Conservation (phyloP, 345 rosid genomes). For the Syzygium jambos region DNA sequence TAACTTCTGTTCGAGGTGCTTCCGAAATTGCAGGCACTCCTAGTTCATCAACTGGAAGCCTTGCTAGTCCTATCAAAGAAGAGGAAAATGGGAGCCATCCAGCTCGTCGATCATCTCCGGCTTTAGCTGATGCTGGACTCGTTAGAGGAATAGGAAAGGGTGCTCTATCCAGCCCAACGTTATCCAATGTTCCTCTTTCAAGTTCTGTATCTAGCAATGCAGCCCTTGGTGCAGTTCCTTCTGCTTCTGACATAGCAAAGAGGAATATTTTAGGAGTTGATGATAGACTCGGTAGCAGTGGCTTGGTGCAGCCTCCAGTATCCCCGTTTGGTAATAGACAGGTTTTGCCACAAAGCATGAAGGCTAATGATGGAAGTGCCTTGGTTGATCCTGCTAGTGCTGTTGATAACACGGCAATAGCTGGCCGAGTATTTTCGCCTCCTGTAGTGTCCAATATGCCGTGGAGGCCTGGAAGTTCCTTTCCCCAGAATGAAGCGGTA, state of each 20-base stretch:
- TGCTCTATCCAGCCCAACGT: constrained; percentile 51
- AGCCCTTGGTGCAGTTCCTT: constrained; percentile 48
- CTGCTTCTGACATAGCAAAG: constrained; percentile 72
- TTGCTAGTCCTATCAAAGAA: constrained; percentile 52
- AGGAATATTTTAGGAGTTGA: constrained; percentile 78
- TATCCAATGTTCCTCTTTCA: constrained; percentile 44
- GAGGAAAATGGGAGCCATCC: constrained; percentile 61
- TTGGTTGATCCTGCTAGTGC: constrained; percentile 52
- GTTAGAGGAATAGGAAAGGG: constrained; percentile 61
- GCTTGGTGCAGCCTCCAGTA: constrained; percentile 59
- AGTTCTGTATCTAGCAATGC: constrained; percentile 48
- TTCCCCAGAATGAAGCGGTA: constrained; percentile 82
- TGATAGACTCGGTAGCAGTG: constrained; percentile 53
- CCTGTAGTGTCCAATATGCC: constrained; percentile 67
- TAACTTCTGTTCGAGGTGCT: constrained; percentile 44
- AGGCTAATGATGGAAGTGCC: constrained; percentile 61
- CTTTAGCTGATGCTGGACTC: constrained; percentile 52
- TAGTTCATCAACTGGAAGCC: constrained; percentile 51
- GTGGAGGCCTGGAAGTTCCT: constrained; percentile 94
- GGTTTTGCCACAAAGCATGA: constrained; percentile 67
- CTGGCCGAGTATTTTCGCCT: constrained; percentile 80
- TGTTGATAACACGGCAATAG: constrained; percentile 32
- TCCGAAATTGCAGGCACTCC: constrained; percentile 40
- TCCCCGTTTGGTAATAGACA: constrained; percentile 70
- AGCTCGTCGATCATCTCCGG: constrained; percentile 61